Evolutionary conservation across 2,329 filamentous ascomycete species (phyloP).

Genomic region (Alternaria metachromatica): DNA sequence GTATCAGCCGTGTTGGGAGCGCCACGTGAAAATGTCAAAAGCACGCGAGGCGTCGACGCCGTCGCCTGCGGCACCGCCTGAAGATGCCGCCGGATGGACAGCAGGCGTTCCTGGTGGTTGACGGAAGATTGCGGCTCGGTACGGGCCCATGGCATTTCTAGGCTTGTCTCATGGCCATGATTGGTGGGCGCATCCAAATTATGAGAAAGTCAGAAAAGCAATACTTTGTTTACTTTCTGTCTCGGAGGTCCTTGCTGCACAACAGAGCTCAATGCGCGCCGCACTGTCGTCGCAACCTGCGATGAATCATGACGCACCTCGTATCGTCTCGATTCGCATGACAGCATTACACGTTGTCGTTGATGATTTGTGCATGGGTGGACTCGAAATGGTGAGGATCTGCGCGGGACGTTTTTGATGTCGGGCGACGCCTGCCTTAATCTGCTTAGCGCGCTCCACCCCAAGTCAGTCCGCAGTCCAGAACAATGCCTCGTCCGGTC

Average conservation of each 20-base stretch:
- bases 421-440: constrained; percentile 10
- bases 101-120: constrained; percentile 4
- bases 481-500: constrained; percentile 10
- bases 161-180: constrained; percentile 2
- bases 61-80: neutral
- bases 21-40: constrained; percentile 6
- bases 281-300: neutral
- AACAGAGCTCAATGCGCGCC: neutral
- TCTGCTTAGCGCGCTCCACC: constrained; percentile 3
- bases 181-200: constrained; percentile 3
- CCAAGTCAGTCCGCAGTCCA: constrained; percentile 12
- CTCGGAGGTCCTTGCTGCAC: neutral
- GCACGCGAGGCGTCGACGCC: constrained; percentile 2
- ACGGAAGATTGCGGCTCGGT: constrained; percentile 10
- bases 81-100: constrained; percentile 1
- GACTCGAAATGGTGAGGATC: constrained; percentile 10
- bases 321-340: neutral
- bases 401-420: constrained; percentile 18
- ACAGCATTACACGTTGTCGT: constrained; percentile 2
- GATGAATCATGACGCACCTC: neutral
- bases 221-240: neutral
- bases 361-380: constrained; percentile 3
- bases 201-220: constrained; percentile 5
- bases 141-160: constrained; percentile 4
- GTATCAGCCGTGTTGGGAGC: constrained; percentile 16